phyloP scores from a whole-genome alignment of 2,329 filamentous ascomycete species.

The Fusarium palustre region DNA sequence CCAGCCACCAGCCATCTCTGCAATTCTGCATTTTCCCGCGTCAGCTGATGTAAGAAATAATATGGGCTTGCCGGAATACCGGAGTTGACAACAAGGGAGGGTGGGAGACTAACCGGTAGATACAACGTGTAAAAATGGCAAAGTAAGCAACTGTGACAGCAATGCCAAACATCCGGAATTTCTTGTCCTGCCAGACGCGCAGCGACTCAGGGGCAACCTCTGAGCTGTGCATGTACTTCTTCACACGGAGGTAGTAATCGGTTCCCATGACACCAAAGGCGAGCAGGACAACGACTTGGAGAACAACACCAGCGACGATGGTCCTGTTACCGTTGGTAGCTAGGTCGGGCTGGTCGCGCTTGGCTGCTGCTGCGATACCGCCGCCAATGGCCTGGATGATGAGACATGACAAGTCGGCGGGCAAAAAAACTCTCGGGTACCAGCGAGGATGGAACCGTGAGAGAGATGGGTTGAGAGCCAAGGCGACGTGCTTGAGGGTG shows the following conservation, averaged over 20 bases:
- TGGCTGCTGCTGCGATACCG: slow-evolving; percentile 64
- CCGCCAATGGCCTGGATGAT: slow-evolving; percentile 70
- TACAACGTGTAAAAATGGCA: slow-evolving; percentile 63
- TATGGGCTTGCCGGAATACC: not conserved
- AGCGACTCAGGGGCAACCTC: slow-evolving; percentile 49
- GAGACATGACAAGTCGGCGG: slow-evolving; percentile 68
- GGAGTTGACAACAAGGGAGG: not conserved
- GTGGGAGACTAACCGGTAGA: slow-evolving; percentile 61
- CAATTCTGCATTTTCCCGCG: slow-evolving; percentile 57
- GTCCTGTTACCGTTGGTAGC: slow-evolving; percentile 61
- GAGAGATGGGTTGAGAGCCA: slow-evolving; percentile 60
- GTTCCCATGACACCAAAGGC: slow-evolving; percentile 58
- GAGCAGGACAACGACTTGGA: slow-evolving; percentile 64
- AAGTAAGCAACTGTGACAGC: slow-evolving; percentile 60
- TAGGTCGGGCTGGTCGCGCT: slow-evolving; percentile 53
- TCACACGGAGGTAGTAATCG: slow-evolving; percentile 61
- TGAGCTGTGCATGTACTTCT: slow-evolving; percentile 52
- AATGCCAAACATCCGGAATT: slow-evolving; percentile 58
- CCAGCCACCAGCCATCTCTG: slow-evolving; percentile 74
- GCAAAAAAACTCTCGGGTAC: slow-evolving; percentile 70
- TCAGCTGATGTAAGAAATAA: slow-evolving; percentile 28
- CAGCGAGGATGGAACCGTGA: slow-evolving; percentile 64
- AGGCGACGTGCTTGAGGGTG: slow-evolving; percentile 69
- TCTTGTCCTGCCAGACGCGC: slow-evolving; percentile 57
- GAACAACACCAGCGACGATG: slow-evolving; percentile 66